Evolutionary conservation across 2,329 filamentous ascomycete genomes (phyloP).

Genomic region (Trichoderma afroharzianum): DNA sequence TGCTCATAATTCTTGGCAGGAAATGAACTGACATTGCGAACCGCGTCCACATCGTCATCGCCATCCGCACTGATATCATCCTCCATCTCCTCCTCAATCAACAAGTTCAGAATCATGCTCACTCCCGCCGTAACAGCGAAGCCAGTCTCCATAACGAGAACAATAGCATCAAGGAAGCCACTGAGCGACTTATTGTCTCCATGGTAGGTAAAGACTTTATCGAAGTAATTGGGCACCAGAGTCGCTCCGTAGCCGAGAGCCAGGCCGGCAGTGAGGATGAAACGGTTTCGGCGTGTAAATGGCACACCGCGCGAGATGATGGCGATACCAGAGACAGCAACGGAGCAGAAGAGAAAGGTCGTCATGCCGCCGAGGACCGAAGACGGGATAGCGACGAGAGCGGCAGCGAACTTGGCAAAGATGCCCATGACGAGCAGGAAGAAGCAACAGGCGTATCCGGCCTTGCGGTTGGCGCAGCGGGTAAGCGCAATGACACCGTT

Average conservation of each 20-base stretch:
- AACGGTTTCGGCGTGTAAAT: conserved; percentile 76
- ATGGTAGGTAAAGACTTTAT: conserved; percentile 67
- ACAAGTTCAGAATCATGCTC: conserved; percentile 68
- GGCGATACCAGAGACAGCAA: conserved; percentile 72
- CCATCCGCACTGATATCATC: conserved; percentile 39
- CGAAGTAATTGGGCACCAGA: conserved; percentile 64
- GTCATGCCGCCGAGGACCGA: conserved; percentile 69
- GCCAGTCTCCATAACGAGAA: conserved; percentile 69
- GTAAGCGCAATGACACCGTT: conserved; percentile 82
- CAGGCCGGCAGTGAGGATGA: conserved; percentile 73
- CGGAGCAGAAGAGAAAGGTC: conserved; percentile 74
- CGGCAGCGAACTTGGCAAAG: conserved; percentile 78
- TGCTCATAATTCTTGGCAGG: conserved; percentile 23
- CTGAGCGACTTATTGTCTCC: conserved; percentile 64
- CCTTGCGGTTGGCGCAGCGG: conserved; percentile 74
- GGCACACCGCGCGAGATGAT: conserved; percentile 67
- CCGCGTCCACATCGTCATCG: conserved; percentile 21
- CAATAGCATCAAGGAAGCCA: conserved; percentile 73
- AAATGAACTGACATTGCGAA: conserved; percentile 12
- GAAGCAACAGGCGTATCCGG: conserved; percentile 72
- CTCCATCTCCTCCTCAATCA: conserved; percentile 72
- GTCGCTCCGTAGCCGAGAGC: conserved; percentile 70
- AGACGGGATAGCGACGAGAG: conserved; percentile 70
- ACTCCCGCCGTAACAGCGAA: conserved; percentile 72
- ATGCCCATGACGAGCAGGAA: conserved; percentile 79